Percentiles rank a stretch among this genome's conserved stretches.
Conservation (phyloP, 169 alveolate species). For the Plasmodium vivax region DNA sequence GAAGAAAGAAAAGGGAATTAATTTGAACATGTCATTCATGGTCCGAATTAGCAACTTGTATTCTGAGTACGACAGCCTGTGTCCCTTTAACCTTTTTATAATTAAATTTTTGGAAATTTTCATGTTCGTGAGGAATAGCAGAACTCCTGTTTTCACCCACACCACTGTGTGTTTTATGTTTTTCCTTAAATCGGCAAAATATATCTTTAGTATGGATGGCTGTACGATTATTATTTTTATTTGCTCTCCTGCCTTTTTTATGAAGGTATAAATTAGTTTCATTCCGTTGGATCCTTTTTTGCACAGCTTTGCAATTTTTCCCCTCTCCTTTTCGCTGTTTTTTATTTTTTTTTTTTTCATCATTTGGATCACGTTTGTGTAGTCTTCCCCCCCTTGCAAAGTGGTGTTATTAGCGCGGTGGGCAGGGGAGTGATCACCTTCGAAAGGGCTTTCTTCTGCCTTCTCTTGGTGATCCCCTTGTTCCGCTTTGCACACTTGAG, state of each 20-base stretch:
- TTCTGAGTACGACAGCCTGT: constrained; percentile 87
- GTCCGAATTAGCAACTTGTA: constrained; percentile 88
- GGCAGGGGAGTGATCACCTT: background rate
- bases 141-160: constrained; percentile 86
- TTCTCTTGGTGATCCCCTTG: background rate
- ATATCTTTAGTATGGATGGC: constrained; percentile 27
- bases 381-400: background rate
- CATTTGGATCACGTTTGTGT: background rate
- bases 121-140: constrained; percentile 82
- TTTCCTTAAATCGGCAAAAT: constrained; percentile 9
- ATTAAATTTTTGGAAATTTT: constrained; percentile 83
- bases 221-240: constrained; percentile 35
- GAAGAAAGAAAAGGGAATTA: constrained; percentile 91
- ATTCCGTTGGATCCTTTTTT: constrained; percentile 8
- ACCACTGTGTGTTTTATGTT: constrained; percentile 80
- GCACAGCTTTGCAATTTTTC: constrained; percentile 1
- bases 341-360: constrained; percentile 36
- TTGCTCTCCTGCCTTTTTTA: background rate
- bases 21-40: constrained; percentile 87
- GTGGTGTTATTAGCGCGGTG: background rate
- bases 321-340: constrained; percentile 2
- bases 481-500: background rate
- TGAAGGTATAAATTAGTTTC: background rate
- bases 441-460: background rate
- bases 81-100: constrained; percentile 85